phyloP scores from a whole-genome alignment of 164 flowering plant species.

The Brasenia schreberi region DNA sequence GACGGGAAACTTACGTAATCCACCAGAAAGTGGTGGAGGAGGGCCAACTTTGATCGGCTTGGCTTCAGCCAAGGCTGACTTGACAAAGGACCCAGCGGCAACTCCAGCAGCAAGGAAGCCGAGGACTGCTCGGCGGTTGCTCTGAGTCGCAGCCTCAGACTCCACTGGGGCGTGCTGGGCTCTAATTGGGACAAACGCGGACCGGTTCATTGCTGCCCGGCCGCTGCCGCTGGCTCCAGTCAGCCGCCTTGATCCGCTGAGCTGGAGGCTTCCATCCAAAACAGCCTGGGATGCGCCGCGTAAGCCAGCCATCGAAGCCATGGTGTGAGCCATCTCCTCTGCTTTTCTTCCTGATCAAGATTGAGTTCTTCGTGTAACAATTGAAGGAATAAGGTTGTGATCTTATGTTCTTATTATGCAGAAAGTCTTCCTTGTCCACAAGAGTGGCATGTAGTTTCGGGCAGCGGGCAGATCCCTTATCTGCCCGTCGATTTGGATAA shows the following conservation, averaged over 20 bases:
- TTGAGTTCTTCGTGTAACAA: background rate
- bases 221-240: background rate
- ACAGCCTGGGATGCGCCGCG: conserved; percentile 60
- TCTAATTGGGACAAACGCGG: conserved; percentile 23
- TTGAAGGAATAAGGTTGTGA: background rate
- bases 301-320: conserved; percentile 85
- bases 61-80: conserved; percentile 65
- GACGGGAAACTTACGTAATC: conserved; percentile 51
- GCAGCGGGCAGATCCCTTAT: background rate
- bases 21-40: conserved; percentile 92
- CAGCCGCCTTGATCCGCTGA: conserved; percentile 38
- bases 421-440: background rate
- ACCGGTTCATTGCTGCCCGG: conserved; percentile 17
- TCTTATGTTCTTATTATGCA: background rate
- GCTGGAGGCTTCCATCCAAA: conserved; percentile 55
- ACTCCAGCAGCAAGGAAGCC: conserved; percentile 73
- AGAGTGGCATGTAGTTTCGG: background rate
- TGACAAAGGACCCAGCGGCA: conserved; percentile 56
- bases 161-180: conserved; percentile 33
- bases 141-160: conserved; percentile 23
- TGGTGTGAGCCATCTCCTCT: conserved; percentile 56
- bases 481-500: background rate
- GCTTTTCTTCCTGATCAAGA: background rate
- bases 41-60: conserved; percentile 74
- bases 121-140: conserved; percentile 58